Percentiles rank a stretch among this genome's conserved stretches.
phyloP scores from a whole-genome alignment of 225 moss, liverwort and hornwort species.

The Lunularia cruciata region DNA sequence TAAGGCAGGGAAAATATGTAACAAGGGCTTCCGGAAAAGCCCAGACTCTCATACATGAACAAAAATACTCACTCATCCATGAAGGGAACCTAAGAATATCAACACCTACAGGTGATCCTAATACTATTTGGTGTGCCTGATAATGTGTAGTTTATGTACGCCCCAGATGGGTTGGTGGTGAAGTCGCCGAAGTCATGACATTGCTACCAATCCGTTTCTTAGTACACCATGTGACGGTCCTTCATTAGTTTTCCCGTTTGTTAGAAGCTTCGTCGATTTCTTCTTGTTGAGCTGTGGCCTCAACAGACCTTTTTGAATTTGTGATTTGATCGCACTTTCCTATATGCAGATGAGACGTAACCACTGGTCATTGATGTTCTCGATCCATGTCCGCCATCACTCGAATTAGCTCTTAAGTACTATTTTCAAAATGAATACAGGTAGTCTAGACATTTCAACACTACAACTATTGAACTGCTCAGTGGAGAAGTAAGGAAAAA shows the following conservation, averaged over 20 bases:
- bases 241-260: constrained; percentile 59
- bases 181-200: constrained; percentile 20
- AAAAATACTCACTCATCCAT: constrained; percentile 21
- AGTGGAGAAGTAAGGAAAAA: too few relatives aligned
- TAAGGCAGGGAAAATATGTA: constrained; percentile 25
- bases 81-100: constrained; percentile 30
- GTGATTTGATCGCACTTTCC: constrained; percentile 91
- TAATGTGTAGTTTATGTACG: constrained; percentile 19
- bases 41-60: constrained; percentile 12
- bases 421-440: too few relatives aligned
- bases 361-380: background rate
- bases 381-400: too few relatives aligned
- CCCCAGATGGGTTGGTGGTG: constrained; percentile 15
- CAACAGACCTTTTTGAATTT: constrained; percentile 85
- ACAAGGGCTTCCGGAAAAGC: constrained; percentile 14
- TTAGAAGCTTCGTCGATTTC: constrained; percentile 63
- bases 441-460: too few relatives aligned
- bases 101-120: constrained; percentile 22
- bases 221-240: constrained; percentile 42
- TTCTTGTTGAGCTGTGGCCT: constrained; percentile 71
- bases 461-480: too few relatives aligned
- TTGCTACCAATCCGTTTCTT: constrained; percentile 28
- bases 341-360: constrained; percentile 25
- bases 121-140: constrained; percentile 13
- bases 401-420: too few relatives aligned